Base-by-base conservation (phyloP, 140 eudicot genomes). In the Ambrosia hybrid region DNA sequence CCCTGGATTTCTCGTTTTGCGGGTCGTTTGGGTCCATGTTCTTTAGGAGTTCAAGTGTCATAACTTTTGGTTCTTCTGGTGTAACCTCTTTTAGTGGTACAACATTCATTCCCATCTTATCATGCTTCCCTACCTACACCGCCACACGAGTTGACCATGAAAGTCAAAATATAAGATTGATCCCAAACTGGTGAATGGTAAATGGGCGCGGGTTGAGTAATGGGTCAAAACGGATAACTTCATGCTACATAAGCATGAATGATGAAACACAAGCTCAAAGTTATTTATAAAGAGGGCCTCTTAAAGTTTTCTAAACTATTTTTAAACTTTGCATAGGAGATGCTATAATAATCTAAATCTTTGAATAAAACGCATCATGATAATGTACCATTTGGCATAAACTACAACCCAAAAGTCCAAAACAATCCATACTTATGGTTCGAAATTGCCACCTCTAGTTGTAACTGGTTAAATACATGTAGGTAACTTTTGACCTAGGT, bases 101-200 rank as follows among this genome's bases (percentile, higher is more conserved):
- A 11, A 77, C 76, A 65, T 93, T 90, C 81, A 93, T 58, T 36
- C 98, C 97, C 98, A 93, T 93, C 79, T 83, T 85, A 14, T 93
- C 98, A 76, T 87, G 96, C 33, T 78, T 67, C 16, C 98, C 97
- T 5, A 93, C 90, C 98, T 93, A 58, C 55, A 76, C 1, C 1
- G 65, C 12, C 67, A 51, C 34, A 51, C 4, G 3, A 63, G 71
- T 52, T 70, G 48, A 70, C 73, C 16, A 30, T 4, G 13, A 52
- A 70, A 61, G 30, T 62, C 58, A 70, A 55, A 30, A 67, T 12
- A n/a, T n/a, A 43, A 56, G 5, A 39, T 36, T 39, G 14, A 12
- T 3, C 55, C 12, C 15, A 45, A 21, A 34, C 37, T 30, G 16
- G 51, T 58, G 6, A 26, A 33, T 55, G 52, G 52, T 26, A 55